A percentile compares a stretch with the other conserved stretches of the same genome.
phyloP scores from a whole-genome alignment of 495 filamentous ascomycete species.

The Thozetella sp. region DNA sequence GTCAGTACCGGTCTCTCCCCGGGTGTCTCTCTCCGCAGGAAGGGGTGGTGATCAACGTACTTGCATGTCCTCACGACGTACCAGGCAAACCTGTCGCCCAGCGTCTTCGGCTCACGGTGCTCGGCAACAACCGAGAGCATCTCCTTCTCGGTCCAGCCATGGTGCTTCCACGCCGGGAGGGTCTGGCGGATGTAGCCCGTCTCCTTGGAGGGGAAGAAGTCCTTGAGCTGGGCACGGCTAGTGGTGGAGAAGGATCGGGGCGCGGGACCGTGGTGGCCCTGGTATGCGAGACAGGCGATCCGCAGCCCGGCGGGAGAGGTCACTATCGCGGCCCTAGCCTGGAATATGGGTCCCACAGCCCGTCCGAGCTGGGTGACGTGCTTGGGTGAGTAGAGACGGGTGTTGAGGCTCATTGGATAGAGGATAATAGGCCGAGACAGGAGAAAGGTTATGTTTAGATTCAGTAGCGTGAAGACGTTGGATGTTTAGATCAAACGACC shows the following conservation, averaged over 20 bases:
- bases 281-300: constrained; percentile 8
- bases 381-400: constrained; percentile 33
- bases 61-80: constrained; percentile 35
- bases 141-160: constrained; percentile 54
- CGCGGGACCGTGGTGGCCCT: neutral
- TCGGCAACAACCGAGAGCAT: constrained; percentile 40
- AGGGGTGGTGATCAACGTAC: constrained; percentile 12
- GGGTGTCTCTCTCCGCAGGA: neutral
- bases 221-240: constrained; percentile 29
- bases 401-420: constrained; percentile 26
- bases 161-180: constrained; percentile 69
- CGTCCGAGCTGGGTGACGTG: constrained; percentile 31
- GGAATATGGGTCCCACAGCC: constrained; percentile 21
- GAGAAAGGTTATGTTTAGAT: neutral
- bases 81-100: constrained; percentile 47
- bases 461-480: too few relatives aligned
- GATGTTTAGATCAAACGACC: too few relatives aligned
- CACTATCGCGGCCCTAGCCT: constrained; percentile 9
- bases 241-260: constrained; percentile 43
- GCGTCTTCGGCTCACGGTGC: constrained; percentile 34
- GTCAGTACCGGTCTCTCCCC: too few relatives aligned
- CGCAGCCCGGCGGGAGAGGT: constrained; percentile 25
- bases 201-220: constrained; percentile 50
- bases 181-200: constrained; percentile 47
- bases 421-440: neutral